These are phyloP conservation scores for Trichoderma sp. DNA, from an alignment of 2,329 filamentous ascomycete species.

Conservation along the genomic window DNA sequence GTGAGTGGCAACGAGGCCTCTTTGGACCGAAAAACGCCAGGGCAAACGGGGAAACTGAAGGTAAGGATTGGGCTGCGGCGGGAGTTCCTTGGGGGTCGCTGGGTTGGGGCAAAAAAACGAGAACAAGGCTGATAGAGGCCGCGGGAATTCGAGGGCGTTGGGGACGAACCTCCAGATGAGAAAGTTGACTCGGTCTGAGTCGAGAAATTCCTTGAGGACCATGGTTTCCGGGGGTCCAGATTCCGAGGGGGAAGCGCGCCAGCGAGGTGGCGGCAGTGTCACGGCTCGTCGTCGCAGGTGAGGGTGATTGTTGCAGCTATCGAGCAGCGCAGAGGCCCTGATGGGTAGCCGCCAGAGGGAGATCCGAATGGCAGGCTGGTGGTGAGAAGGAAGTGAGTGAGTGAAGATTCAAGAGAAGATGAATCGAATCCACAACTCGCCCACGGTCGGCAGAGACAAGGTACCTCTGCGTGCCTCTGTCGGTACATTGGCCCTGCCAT, in stretches of 20 bases:
- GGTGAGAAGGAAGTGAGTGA: slow-evolving; percentile 23
- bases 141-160: neutral
- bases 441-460: slow-evolving; percentile 23
- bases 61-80: slow-evolving; percentile 1
- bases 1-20: slow-evolving; percentile 25
- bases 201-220: slow-evolving; percentile 60
- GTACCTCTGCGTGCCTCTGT: slow-evolving; percentile 17
- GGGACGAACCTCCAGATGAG: slow-evolving; percentile 68
- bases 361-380: neutral
- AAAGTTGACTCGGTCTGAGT: slow-evolving; percentile 69
- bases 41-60: neutral
- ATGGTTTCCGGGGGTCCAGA: slow-evolving; percentile 39
- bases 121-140: slow-evolving; percentile 19
- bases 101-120: slow-evolving; percentile 27
- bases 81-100: slow-evolving; percentile 21
- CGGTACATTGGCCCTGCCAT: slow-evolving; percentile 21
- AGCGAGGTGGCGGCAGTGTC: slow-evolving; percentile 36
- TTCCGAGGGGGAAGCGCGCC: slow-evolving; percentile 29
- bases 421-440: slow-evolving; percentile 26
- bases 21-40: neutral
- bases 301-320: slow-evolving; percentile 14
- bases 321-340: slow-evolving; percentile 13
- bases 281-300: slow-evolving; percentile 28
- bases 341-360: slow-evolving; percentile 16
- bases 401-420: slow-evolving; percentile 31